Evolutionary conservation across 2,329 filamentous ascomycete genomes (phyloP), one percentile per base, ranked within the genome.

Genomic region (Sphaerostilbella broomeana): DNA sequence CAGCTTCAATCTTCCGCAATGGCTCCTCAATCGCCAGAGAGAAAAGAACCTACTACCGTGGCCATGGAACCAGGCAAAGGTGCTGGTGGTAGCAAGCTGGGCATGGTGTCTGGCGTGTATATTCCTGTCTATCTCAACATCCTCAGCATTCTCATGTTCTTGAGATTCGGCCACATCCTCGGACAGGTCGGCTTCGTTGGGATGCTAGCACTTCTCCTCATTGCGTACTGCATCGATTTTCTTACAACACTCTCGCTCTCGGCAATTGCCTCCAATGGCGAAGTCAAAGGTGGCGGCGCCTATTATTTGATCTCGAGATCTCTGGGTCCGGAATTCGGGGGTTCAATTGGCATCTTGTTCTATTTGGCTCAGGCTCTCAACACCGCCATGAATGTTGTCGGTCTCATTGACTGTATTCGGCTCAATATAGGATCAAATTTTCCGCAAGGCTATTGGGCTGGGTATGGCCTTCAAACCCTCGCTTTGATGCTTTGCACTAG

Each of bases 281-380:
- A 88, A 32, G 87, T 94, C 40, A 81, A 86, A 51, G 87, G 86
- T 11, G 87, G 87, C 11, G 87, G 87, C 36, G 86, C 87, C 25
- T 94, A 94, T 57, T 94, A 90, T 53, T 68, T 94, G 41, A 94
- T 94, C 42, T 94, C 86, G 6, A 75, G 87, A 45, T 89, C 84
- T 30, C 66, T 94, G 4, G 87, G 87, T 0, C 86, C 87, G 6
- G 87, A 94, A 54, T 94, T 94, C 56, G 87, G 87, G 18, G 87
- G 87, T 12, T 87, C 85, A 2, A 94, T 94, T 47, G 87, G 87
- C 2, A 73, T 94, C 17, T 77, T 94, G 10, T 94, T 94, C 61
- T 94, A 92, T 57, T 69, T 94, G n/a, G 86, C 87, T n/a, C 85
- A 86, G 48, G 82, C 85, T 2, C 77, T 94, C 54, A 94, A 90